Evolutionary conservation across 257 asterid species (phyloP).

Genomic region (Eucommia ulmoides): DNA sequence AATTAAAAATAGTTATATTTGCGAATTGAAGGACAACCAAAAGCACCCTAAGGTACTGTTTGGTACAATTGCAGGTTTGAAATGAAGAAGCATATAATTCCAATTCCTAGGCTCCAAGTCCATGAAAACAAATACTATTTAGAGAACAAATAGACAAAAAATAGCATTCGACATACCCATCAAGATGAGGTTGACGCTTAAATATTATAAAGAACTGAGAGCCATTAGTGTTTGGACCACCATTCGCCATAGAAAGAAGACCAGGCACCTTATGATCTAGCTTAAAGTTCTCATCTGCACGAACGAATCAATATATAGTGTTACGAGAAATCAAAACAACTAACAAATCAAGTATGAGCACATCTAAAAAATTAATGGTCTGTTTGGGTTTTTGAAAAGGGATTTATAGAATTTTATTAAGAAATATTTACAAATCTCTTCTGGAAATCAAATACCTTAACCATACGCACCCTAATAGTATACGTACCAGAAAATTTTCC

Average conservation of each 20-base stretch:
- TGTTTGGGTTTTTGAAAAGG: background rate
- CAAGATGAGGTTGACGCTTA: slow-evolving; percentile 90
- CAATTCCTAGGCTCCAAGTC: too few species aligned
- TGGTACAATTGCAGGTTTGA: too few species aligned
- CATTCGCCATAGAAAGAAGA: slow-evolving; percentile 95
- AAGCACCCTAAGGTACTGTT: too few species aligned
- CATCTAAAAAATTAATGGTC: too few species aligned
- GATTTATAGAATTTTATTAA: background rate
- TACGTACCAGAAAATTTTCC: slow-evolving; percentile 82
- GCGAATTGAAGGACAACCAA: too few species aligned
- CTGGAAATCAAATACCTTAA: too few species aligned
- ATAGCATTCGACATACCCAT: slow-evolving; percentile 44
- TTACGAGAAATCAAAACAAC: slow-evolving; percentile 7
- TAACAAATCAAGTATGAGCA: background rate
- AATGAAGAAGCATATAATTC: too few species aligned
- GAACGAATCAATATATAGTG: slow-evolving; percentile 1
- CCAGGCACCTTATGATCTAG: slow-evolving; percentile 65
- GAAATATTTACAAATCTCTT: too few species aligned
- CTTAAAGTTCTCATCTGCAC: slow-evolving; percentile 85
- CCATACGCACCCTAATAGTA: background rate
- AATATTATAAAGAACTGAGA: slow-evolving; percentile 91
- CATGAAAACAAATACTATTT: too few species aligned
- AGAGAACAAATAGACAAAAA: too few species aligned
- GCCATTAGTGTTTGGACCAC: slow-evolving; percentile 90
- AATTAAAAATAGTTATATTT: too few species aligned